Base-by-base conservation (phyloP, 768 basidiomycete species). In the Mycena filopes region DNA sequence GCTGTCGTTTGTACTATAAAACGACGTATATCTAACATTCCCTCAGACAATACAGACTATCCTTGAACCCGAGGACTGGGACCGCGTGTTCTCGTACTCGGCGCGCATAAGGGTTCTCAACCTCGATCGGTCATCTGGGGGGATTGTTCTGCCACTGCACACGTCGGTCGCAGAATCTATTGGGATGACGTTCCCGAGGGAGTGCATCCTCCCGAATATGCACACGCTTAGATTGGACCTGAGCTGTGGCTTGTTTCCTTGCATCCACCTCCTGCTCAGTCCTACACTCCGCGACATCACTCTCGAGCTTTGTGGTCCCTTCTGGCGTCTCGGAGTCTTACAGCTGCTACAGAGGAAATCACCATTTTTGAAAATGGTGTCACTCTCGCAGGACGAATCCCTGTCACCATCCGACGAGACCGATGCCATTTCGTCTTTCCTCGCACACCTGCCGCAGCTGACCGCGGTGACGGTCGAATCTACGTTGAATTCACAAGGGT, bases 201-300 rank as follows among this genome's bases (percentile, higher is more conserved):
- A 36, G 38, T 6, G 46, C 38, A 25, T 59, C 36, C 38, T 59
- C 36, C 57, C 57, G 23, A 59, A 59, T 38, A 38, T 49, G 38
- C 46, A 25, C 33, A 49, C 46, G 38, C 57, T 59, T 48, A 26
- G 31, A 36, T 59, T 7, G 33, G 33, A 33, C 33, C 46, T 28
- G 38, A 36, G 33, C 48, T 47, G 6, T 38, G 10, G 41, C 33
- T 38, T 59, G 8, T 49, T 59, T 13, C 47, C 57, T 20, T 38
- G 49, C 38, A 46, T 59, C 41, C 28, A 36, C 20, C 38, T 31
- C 31, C 57, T 59, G 28, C 38, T 59, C 23, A 36, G 57, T 59
- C 33, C 36, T n/a, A 46, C 41, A 55, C 41, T 55, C 55, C 46
- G 25, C 43, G 11, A n/a, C 31, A 29, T 46, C 55, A 38, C 28